phyloP scores from a whole-genome alignment of 129 eudicot species.

The Logfia minima region DNA sequence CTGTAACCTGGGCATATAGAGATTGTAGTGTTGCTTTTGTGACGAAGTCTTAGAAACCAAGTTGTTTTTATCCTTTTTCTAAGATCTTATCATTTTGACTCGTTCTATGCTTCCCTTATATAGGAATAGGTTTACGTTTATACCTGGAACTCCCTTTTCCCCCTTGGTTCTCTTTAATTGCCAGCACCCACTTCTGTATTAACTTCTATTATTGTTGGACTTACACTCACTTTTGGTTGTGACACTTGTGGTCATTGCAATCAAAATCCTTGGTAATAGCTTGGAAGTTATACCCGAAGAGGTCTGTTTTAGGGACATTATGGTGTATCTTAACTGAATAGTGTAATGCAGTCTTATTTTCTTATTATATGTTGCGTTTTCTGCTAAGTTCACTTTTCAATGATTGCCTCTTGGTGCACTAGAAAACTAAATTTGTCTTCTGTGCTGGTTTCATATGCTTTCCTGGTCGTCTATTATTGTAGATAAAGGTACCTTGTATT shows the following conservation, averaged over 20 bases:
- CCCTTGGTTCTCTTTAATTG: background rate
- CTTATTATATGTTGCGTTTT: slow-evolving; percentile 7
- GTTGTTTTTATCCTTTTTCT: background rate
- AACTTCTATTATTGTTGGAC: background rate
- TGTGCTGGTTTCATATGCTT: background rate
- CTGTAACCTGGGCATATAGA: background rate
- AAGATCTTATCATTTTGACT: background rate
- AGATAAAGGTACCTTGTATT: background rate
- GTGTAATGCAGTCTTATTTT: background rate
- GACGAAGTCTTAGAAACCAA: background rate
- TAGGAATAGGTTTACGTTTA: background rate
- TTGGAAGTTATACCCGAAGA: background rate
- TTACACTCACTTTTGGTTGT: background rate
- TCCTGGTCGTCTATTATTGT: background rate
- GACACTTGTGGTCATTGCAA: background rate
- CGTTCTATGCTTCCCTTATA: background rate
- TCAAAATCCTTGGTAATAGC: background rate
- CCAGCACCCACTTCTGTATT: background rate
- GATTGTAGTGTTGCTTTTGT: background rate
- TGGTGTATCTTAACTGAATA: background rate
- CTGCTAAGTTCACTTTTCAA: background rate
- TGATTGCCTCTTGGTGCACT: background rate
- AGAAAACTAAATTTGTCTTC: background rate
- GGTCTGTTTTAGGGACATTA: background rate
- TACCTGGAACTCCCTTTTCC: background rate